Conservation (phyloP, 2,329 filamentous ascomycete species). For the Clonostachys byssicola region DNA sequence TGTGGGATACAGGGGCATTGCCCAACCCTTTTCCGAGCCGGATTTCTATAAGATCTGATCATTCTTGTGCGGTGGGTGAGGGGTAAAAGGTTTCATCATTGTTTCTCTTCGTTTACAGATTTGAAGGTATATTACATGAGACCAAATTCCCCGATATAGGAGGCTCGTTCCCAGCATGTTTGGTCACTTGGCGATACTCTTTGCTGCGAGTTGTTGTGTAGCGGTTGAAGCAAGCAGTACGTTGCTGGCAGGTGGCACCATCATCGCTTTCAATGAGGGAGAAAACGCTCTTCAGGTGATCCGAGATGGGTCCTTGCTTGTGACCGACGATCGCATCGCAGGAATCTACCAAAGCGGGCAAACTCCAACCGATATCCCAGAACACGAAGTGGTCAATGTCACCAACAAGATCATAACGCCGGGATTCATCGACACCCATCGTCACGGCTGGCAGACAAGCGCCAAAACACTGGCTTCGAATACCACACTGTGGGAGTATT, state of each 20-base stretch:
- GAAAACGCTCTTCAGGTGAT: conserved; percentile 26
- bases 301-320: conserved; percentile 31
- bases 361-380: conserved; percentile 12
- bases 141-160: too few relatives aligned
- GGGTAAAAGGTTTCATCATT: too few relatives aligned
- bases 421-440: conserved; percentile 54
- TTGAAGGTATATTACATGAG: too few relatives aligned
- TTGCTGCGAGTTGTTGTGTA: too few relatives aligned
- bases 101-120: too few relatives aligned
- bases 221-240: background rate
- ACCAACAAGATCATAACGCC: conserved; percentile 46
- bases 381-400: conserved; percentile 29
- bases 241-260: conserved; percentile 27
- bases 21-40: too few relatives aligned
- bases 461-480: conserved; percentile 49
- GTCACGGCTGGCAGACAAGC: conserved; percentile 51
- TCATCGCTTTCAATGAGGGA: conserved; percentile 30
- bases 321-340: conserved; percentile 29
- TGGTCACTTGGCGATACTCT: too few relatives aligned
- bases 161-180: too few relatives aligned
- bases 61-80: too few relatives aligned
- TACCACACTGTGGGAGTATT: conserved; percentile 43
- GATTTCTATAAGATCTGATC: too few relatives aligned
- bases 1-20: too few relatives aligned
- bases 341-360: conserved; percentile 11